These are phyloP conservation scores for Melocanna baccifera DNA, from an alignment of 176 grass and related monocot species.

Conservation along the genomic window DNA sequence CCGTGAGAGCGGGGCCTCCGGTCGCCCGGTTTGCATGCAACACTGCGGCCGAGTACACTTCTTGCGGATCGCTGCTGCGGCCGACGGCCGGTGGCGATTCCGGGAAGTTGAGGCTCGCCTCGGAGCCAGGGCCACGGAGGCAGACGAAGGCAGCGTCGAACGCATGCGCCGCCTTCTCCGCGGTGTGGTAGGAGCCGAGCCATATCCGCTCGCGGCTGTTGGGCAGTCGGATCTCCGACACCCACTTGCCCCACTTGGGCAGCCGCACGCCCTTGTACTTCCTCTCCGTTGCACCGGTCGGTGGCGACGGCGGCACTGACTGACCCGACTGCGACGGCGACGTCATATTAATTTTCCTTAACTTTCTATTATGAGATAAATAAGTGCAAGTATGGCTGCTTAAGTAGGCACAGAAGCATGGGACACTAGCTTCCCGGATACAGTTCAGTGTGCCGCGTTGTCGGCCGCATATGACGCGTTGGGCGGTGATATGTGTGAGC, in stretches of 20 bases:
- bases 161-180: constrained; percentile 52
- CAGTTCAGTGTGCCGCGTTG: too few species aligned
- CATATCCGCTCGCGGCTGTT: constrained; percentile 51
- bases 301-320: too few species aligned
- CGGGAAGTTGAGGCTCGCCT: constrained; percentile 46
- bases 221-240: constrained; percentile 23
- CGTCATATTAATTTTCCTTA: too few species aligned
- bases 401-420: too few species aligned
- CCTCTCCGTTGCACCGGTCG: not conserved
- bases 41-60: constrained; percentile 15
- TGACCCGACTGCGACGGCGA: too few species aligned
- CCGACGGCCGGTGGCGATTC: constrained; percentile 1
- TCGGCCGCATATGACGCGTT: too few species aligned
- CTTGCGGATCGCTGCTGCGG: not conserved
- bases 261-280: constrained; percentile 54
- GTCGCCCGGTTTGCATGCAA: constrained; percentile 23
- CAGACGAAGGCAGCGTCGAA: constrained; percentile 35
- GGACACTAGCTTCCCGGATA: too few species aligned
- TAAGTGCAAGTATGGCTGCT: too few species aligned
- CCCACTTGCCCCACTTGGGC: not conserved
- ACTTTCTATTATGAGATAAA: too few species aligned
- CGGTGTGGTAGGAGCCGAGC: constrained; percentile 49
- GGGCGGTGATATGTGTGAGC: too few species aligned
- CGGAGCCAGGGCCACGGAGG: not conserved
- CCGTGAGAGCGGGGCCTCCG: too few species aligned